Percentiles rank a stretch among this genome's conserved stretches.
phyloP scores from a whole-genome alignment of 208 protist genomes.

The Porcisia hertigi region DNA sequence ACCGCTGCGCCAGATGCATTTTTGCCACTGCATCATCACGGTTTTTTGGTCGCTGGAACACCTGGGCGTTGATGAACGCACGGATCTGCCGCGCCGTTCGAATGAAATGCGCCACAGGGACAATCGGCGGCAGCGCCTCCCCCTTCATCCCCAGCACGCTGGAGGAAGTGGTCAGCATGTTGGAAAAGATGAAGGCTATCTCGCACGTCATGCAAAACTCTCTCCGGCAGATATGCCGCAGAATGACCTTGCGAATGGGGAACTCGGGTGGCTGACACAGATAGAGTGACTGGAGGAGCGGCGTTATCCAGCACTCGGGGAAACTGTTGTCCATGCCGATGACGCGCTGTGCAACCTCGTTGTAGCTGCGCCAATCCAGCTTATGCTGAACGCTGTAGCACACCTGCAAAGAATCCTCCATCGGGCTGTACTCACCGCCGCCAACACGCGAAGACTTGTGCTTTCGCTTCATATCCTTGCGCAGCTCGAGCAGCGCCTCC shows the following conservation, averaged over 20 bases:
- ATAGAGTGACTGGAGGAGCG: slow-evolving; percentile 84
- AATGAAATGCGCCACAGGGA: slow-evolving; percentile 80
- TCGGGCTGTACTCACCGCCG: slow-evolving; percentile 67
- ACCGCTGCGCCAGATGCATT: slow-evolving; percentile 74
- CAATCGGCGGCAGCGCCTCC: slow-evolving; percentile 77
- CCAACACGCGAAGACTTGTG: slow-evolving; percentile 54
- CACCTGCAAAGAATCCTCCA: slow-evolving; percentile 79
- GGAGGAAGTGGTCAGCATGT: slow-evolving; percentile 78
- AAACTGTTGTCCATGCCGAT: slow-evolving; percentile 90
- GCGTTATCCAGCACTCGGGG: slow-evolving; percentile 88
- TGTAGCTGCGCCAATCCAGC: slow-evolving; percentile 83
- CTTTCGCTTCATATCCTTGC: slow-evolving; percentile 80
- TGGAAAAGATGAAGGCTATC: slow-evolving; percentile 83
- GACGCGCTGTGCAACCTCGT: slow-evolving; percentile 75
- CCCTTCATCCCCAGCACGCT: slow-evolving; percentile 56
- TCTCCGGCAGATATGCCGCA: slow-evolving; percentile 78
- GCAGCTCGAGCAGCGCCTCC: slow-evolving; percentile 67
- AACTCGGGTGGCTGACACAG: slow-evolving; percentile 83
- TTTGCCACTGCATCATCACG: slow-evolving; percentile 87
- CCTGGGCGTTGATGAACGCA: slow-evolving; percentile 40
- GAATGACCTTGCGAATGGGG: slow-evolving; percentile 77
- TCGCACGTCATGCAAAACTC: slow-evolving; percentile 92
- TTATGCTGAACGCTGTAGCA: slow-evolving; percentile 86
- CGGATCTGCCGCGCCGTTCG: slow-evolving; percentile 81
- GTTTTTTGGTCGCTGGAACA: slow-evolving; percentile 74